Conservation (phyloP, 176 grass and related monocot species). For the Neostapfia colusana region DNA sequence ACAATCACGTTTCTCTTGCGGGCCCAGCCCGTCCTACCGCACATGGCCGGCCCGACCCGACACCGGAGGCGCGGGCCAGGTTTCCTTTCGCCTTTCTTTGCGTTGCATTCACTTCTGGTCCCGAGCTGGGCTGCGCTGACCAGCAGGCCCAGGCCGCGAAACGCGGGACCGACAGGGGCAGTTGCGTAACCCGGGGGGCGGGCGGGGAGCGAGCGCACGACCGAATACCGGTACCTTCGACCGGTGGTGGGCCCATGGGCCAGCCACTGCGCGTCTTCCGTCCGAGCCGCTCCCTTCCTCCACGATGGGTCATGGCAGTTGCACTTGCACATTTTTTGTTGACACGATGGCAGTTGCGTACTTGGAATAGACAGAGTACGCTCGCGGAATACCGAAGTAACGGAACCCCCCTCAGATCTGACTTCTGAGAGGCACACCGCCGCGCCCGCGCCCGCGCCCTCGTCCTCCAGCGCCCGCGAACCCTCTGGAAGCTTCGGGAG, state of each 20-base stretch:
- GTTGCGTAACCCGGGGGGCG: not conserved
- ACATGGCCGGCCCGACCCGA: not conserved
- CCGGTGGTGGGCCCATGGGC: constrained; percentile 29
- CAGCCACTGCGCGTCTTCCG: constrained; percentile 31
- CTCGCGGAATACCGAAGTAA: constrained; percentile 14
- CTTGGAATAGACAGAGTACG: constrained; percentile 18
- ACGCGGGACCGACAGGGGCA: constrained; percentile 24
- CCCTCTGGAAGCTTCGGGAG: constrained; percentile 51
- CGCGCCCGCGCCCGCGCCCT: constrained; percentile 12
- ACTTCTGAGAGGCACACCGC: constrained; percentile 38
- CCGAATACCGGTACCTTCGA: no score
- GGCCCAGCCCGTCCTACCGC: not conserved
- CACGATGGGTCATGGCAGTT: constrained; percentile 21
- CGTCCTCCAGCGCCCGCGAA: constrained; percentile 3
- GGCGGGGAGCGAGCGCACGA: no score
- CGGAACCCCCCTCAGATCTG: constrained; percentile 64
- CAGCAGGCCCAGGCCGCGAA: constrained; percentile 16
- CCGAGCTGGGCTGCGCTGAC: not conserved
- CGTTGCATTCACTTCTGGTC: not conserved
- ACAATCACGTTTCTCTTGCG: not conserved
- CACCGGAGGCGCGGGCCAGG: not conserved
- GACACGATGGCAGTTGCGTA: constrained; percentile 40
- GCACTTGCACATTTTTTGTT: no score
- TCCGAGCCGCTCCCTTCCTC: constrained; percentile 29
- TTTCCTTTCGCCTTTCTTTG: not conserved